Conservation (phyloP, 192 early-diverging fungal species). For the Entrophospora sp. region DNA sequence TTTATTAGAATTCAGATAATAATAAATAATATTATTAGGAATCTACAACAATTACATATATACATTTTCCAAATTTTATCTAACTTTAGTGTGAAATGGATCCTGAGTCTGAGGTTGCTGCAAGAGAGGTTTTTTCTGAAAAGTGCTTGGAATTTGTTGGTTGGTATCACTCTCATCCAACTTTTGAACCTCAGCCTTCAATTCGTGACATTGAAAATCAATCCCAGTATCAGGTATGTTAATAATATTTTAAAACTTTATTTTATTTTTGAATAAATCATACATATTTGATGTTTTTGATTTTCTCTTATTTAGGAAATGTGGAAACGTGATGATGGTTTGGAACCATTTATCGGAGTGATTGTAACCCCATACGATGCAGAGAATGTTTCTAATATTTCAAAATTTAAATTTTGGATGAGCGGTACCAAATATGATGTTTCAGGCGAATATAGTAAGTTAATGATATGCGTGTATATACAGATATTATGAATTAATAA, state of each 20-base stretch:
- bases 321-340: conserved; percentile 51
- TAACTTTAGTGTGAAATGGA: conserved; percentile 93
- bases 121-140: conserved; percentile 61
- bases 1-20: not conserved
- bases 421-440: conserved; percentile 47
- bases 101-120: conserved; percentile 74
- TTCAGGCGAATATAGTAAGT: conserved; percentile 45
- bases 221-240: conserved; percentile 73
- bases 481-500: too few relatives aligned
- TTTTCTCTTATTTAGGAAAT: conserved; percentile 36
- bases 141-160: conserved; percentile 66
- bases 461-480: too few relatives aligned
- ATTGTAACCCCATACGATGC: conserved; percentile 81
- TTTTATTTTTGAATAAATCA: not conserved
- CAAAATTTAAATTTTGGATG: conserved; percentile 50
- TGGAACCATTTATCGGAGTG: conserved; percentile 84
- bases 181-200: conserved; percentile 82
- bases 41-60: not conserved
- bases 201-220: conserved; percentile 89
- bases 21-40: not conserved
- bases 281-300: not conserved
- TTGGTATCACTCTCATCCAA: conserved; percentile 97
- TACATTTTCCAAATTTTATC: too few relatives aligned
- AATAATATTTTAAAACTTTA: not conserved
- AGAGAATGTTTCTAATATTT: conserved; percentile 39